Evolutionary conservation across 306 rosid species (phyloP), one percentile per base, ranked within the genome.

Genomic region (Hippophae rhamnoides): DNA sequence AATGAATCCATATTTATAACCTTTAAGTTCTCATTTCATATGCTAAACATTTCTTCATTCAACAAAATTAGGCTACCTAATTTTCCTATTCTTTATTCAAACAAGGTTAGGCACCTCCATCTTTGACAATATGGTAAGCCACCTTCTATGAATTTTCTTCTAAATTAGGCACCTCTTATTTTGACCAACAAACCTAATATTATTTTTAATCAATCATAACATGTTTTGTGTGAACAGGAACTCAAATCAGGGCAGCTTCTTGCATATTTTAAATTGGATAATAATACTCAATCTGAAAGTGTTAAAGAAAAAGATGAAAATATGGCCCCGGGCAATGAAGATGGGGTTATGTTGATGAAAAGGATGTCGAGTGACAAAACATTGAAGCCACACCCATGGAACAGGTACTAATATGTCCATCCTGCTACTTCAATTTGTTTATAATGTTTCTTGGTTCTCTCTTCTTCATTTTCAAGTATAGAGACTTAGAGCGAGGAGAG

Each of bases 211-310:
- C n/a, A n/a, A n/a, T n/a, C n/a, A n/a, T n/a, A n/a, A n/a, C n/a
- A n/a, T n/a, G n/a, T n/a, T n/a, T 54, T 59, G 43, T 58, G 62
- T 69, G 79, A 27, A 65, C 89, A 90, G 97, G 96, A 94, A 67
- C 65, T 90, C 62, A 82, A 85, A 70, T 87, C 86, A 1, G 97
- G 97, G n/a, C 95, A 85, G 75, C 89, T 90, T 66, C 97, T 96
- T 69, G 81, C 76, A 44, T 92, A 87, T 74, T 75, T 87, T 41
- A 50, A 78, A 42, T 54, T 79, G 64, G 80, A 72, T 63, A 90
- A 79, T 43, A 76, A 75, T 65, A 49, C 73, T 23, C 54, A 49
- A 52, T 26, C 64, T 44, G 69, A 75, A 69, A 77, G 54, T 52
- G 69, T 48, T 65, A 40, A 77, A 47, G 82, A 73, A 52, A 74